Conservation (phyloP, 1,139 yeast species). For the Hansenula sp. region DNA sequence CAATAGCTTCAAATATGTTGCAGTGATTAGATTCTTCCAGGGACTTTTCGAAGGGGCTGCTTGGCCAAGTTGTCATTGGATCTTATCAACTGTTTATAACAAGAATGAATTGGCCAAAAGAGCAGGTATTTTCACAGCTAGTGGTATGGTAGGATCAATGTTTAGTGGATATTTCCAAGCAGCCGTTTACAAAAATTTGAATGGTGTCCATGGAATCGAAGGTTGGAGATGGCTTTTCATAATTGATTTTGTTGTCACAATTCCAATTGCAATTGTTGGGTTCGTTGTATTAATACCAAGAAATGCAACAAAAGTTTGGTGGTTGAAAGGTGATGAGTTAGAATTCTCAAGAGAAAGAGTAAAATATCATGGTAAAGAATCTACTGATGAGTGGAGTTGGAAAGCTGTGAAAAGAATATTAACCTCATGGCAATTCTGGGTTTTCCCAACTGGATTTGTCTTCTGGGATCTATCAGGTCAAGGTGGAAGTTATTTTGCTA, state of each 20-base stretch:
- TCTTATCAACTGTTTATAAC: conserved; percentile 56
- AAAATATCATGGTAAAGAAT: conserved; percentile 12
- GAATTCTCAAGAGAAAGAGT: conserved; percentile 9
- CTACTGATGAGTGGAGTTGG: conserved; percentile 8
- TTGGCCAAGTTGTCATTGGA: conserved; percentile 51
- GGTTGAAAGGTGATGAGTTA: conserved; percentile 12
- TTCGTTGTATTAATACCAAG: conserved; percentile 42
- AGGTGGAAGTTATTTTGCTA: conserved; percentile 4
- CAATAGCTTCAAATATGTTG: conserved; percentile 37
- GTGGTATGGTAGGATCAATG: conserved; percentile 52
- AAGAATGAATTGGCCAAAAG: conserved; percentile 52
- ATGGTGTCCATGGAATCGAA: conserved; percentile 42
- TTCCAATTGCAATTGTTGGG: conserved; percentile 42
- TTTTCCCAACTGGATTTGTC: conserved; percentile 12
- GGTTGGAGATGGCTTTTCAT: conserved; percentile 75
- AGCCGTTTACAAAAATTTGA: conserved; percentile 42
- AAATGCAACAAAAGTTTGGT: conserved; percentile 27
- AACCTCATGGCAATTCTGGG: conserved; percentile 14
- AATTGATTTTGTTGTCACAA: conserved; percentile 54
- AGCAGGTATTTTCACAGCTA: conserved; percentile 52
- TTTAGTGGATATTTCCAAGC: conserved; percentile 59
- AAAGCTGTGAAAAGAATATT: conserved; percentile 9
- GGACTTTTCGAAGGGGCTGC: conserved; percentile 58
- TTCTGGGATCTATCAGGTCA: conserved; percentile 1
- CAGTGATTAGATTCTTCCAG: conserved; percentile 49